These are phyloP conservation scores for Solidago caesia DNA, from an alignment of 129 eudicot species.

Conservation along the genomic window DNA sequence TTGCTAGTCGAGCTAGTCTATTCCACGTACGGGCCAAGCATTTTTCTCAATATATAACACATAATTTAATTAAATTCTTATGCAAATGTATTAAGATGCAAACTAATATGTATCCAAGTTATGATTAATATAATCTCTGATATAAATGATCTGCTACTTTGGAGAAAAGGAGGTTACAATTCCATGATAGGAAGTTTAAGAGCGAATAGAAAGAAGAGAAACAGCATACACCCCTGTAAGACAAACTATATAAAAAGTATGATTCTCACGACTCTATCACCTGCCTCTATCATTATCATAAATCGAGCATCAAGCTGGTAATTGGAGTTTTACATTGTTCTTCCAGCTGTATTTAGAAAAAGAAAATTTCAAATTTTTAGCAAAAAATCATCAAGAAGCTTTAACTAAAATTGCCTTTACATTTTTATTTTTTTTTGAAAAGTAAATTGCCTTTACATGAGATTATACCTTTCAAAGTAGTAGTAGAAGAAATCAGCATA, in stretches of 20 bases:
- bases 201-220: slow-evolving; percentile 21
- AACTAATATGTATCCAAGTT: slow-evolving; percentile 17
- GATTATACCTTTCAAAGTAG: slow-evolving; percentile 85
- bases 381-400: background rate
- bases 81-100: slow-evolving; percentile 6
- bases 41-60: slow-evolving; percentile 22
- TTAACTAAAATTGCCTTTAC: background rate
- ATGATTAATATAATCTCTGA: slow-evolving; percentile 15
- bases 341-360: slow-evolving; percentile 73
- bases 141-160: slow-evolving; percentile 26
- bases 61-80: slow-evolving; percentile 11
- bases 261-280: slow-evolving; percentile 34
- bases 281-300: slow-evolving; percentile 36
- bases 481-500: slow-evolving; percentile 99
- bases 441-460: background rate
- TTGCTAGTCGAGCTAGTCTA: slow-evolving; percentile 41
- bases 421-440: too few relatives aligned
- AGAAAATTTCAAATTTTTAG: slow-evolving; percentile 9
- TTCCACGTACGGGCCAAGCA: slow-evolving; percentile 44
- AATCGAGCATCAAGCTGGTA: slow-evolving; percentile 71
- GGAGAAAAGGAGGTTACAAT: slow-evolving; percentile 5
- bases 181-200: slow-evolving; percentile 24
- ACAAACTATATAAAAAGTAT: slow-evolving; percentile 25
- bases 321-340: slow-evolving; percentile 81
- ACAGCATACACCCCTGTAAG: slow-evolving; percentile 23